Evolutionary conservation across 2,329 filamentous ascomycete genomes (phyloP).

Genomic region (Cladosporium halotolerans): DNA sequence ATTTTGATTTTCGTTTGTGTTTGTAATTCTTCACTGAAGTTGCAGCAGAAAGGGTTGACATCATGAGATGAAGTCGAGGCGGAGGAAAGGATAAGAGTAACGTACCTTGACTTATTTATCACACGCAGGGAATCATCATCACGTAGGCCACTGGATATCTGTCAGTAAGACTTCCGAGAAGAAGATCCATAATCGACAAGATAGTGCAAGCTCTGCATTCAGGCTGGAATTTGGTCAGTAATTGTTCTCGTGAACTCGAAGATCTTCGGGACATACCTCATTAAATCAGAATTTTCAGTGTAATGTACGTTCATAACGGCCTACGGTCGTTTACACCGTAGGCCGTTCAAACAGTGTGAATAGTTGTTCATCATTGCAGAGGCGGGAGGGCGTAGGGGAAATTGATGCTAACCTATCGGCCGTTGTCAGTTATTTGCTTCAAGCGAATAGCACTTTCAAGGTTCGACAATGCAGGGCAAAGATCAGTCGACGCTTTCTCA

Average conservation of each 20-base stretch:
- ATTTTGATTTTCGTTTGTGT: conserved; percentile 23
- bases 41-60: conserved; percentile 17
- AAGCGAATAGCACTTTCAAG: background rate
- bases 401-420: conserved; percentile 16
- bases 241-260: conserved; percentile 21
- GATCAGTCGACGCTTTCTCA: conserved; percentile 64
- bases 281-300: conserved; percentile 68
- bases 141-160: background rate
- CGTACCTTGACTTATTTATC: conserved; percentile 8
- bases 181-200: conserved; percentile 3
- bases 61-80: conserved; percentile 10
- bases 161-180: background rate
- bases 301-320: conserved; percentile 50
- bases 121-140: background rate
- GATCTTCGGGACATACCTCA: conserved; percentile 45
- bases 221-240: conserved; percentile 24
- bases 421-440: conserved; percentile 17
- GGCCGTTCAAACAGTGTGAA: conserved; percentile 64
- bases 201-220: conserved; percentile 26
- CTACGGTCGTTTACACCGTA: conserved; percentile 42
- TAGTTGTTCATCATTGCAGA: conserved; percentile 58
- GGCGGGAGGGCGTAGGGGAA: conserved; percentile 10
- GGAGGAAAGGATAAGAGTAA: background rate
- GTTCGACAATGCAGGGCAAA: conserved; percentile 13
- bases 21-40: conserved; percentile 15